These are phyloP conservation scores for Schizothecium vesticola DNA, from an alignment of 495 filamentous ascomycete genomes.

Conservation along the genomic window DNA sequence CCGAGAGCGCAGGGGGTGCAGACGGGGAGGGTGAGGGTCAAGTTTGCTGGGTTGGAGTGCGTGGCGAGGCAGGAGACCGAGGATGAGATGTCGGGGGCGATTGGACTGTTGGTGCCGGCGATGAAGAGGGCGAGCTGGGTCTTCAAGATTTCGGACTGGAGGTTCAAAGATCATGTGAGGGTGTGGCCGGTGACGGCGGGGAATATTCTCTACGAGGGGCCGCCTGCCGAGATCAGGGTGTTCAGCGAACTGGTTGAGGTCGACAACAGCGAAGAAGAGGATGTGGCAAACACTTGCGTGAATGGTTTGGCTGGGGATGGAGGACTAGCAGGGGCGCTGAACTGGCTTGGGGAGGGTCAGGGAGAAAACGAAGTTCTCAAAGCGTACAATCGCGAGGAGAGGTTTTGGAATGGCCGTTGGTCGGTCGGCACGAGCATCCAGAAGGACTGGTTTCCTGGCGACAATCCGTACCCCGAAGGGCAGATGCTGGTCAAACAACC, in stretches of 20 bases:
- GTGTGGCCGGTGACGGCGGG: background rate
- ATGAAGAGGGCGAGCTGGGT: background rate
- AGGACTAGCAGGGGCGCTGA: background rate
- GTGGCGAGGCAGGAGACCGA: background rate
- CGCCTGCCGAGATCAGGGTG: background rate
- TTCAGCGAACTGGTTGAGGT: background rate
- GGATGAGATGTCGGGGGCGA: background rate
- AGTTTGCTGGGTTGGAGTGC: background rate
- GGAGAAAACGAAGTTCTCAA: background rate
- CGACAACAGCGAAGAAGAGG: background rate
- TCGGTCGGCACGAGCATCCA: background rate
- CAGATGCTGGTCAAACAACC: background rate
- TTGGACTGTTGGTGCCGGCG: background rate
- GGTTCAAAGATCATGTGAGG: background rate
- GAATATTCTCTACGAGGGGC: background rate
- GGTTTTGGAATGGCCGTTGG: background rate
- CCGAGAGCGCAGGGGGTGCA: background rate
- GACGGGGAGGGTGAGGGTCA: background rate
- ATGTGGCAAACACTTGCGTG: background rate
- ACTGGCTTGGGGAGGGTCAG: background rate
- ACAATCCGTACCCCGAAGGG: background rate
- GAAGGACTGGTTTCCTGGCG: background rate
- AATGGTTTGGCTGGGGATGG: background rate
- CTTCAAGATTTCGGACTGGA: background rate
- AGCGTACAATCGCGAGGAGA: background rate